These are phyloP conservation scores for Glutinoglossum americanum DNA, from an alignment of 495 filamentous ascomycete species.

Conservation along the genomic window DNA sequence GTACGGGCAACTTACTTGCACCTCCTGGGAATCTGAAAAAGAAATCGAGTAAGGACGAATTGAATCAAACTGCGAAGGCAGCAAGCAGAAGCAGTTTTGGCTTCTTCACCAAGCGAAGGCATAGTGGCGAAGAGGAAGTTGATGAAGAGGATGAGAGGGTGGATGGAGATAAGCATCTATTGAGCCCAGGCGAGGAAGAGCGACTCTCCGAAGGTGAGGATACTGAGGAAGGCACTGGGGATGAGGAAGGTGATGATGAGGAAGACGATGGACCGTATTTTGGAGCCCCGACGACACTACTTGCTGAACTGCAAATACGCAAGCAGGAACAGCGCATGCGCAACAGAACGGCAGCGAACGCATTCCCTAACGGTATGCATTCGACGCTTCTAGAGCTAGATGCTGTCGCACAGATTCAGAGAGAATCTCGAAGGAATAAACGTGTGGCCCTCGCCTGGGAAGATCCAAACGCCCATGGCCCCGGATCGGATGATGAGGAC, in stretches of 20 bases:
- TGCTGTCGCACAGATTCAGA: slow-evolving; percentile 71
- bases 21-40: slow-evolving; percentile 9
- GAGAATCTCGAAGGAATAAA: slow-evolving; percentile 46
- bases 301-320: slow-evolving; percentile 77
- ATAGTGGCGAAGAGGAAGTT: slow-evolving; percentile 3
- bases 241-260: slow-evolving; percentile 10
- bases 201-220: slow-evolving; percentile 10
- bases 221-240: slow-evolving; percentile 11
- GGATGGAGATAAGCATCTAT: neutral
- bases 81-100: slow-evolving; percentile 1
- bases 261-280: slow-evolving; percentile 21
- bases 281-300: slow-evolving; percentile 65
- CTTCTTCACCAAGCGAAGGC: neutral
- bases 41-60: slow-evolving; percentile 11
- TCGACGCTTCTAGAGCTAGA: slow-evolving; percentile 83
- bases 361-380: slow-evolving; percentile 55
- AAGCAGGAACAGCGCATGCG: slow-evolving; percentile 66
- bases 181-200: neutral
- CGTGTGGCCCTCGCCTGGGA: slow-evolving; percentile 83
- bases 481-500: slow-evolving; percentile 22
- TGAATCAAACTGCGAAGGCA: slow-evolving; percentile 11
- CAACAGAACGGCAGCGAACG: slow-evolving; percentile 41
- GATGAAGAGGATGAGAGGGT: slow-evolving; percentile 7
- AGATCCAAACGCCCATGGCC: slow-evolving; percentile 24
- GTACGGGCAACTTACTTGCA: slow-evolving; percentile 5